Percentiles rank a stretch among this genome's conserved stretches.
These are phyloP conservation scores for Astrephomene gubernaculifera DNA, from an alignment of 139 green algal genomes.

Conservation along the genomic window DNA sequence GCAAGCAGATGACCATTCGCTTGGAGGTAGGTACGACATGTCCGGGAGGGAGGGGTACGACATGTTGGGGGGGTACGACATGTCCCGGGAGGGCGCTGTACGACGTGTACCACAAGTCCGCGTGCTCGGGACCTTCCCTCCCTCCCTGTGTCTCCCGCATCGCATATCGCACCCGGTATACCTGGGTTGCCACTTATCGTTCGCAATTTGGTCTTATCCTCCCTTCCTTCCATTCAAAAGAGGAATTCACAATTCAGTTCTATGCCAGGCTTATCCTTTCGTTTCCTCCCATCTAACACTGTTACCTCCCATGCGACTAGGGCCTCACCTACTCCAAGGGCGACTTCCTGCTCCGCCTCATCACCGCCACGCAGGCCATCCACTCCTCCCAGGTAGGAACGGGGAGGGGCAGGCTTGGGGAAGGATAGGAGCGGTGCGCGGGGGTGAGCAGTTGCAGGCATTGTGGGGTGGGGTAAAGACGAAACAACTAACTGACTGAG, in stretches of 20 bases:
- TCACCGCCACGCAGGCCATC: conserved; percentile 25
- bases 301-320: neutral
- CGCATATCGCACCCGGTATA: neutral
- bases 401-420: neutral
- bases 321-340: conserved; percentile 42
- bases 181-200: no score
- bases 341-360: conserved; percentile 32
- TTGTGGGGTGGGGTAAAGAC: no score
- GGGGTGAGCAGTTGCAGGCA: no score
- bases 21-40: conserved; percentile 10
- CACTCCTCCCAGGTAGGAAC: conserved; percentile 3
- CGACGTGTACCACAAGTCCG: no score
- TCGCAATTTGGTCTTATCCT: no score
- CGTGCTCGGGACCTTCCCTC: neutral
- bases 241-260: no score
- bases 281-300: neutral
- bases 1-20: conserved; percentile 19
- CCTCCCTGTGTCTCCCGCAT: neutral
- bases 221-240: no score
- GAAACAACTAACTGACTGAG: no score
- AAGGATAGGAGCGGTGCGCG: no score
- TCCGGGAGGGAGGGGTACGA: neutral
- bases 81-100: no score
- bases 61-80: no score
- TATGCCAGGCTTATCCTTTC: neutral